Evolutionary conservation across 2,329 filamentous ascomycete genomes (phyloP).

Genomic region (Triangularia setosa): DNA sequence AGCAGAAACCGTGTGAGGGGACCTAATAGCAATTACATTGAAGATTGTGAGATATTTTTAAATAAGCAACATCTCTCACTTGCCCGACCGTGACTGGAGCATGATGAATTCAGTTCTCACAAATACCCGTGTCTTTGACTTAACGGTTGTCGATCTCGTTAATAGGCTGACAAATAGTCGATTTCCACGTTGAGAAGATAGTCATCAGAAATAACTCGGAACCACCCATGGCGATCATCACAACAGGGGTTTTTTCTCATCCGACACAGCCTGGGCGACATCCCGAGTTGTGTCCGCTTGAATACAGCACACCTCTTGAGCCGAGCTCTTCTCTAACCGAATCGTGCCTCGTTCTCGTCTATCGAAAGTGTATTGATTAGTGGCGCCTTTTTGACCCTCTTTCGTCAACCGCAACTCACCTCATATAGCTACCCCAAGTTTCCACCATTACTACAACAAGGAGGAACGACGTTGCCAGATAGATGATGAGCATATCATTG

Average conservation of each 20-base stretch:
- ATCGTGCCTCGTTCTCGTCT: conserved; percentile 13
- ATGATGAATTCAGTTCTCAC: neutral
- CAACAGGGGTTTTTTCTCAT: neutral
- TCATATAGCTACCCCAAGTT: conserved; percentile 21
- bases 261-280: neutral
- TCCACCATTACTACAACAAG: conserved; percentile 31
- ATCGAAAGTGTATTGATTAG: neutral
- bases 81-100: neutral
- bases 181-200: neutral
- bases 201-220: neutral
- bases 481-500: conserved; percentile 31
- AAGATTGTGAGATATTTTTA: neutral
- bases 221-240: neutral
- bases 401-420: conserved; percentile 17
- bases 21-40: neutral
- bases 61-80: neutral
- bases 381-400: neutral
- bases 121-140: neutral
- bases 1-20: neutral
- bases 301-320: neutral
- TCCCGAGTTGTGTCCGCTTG: neutral
- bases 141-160: neutral
- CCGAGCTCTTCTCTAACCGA: conserved; percentile 17
- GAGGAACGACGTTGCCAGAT: conserved; percentile 30
- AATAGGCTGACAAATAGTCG: neutral